Evolutionary conservation across 2,329 filamentous ascomycete genomes (phyloP), one percentile per base, ranked within the genome.

Genomic region (Aspergillus fumigatus): DNA sequence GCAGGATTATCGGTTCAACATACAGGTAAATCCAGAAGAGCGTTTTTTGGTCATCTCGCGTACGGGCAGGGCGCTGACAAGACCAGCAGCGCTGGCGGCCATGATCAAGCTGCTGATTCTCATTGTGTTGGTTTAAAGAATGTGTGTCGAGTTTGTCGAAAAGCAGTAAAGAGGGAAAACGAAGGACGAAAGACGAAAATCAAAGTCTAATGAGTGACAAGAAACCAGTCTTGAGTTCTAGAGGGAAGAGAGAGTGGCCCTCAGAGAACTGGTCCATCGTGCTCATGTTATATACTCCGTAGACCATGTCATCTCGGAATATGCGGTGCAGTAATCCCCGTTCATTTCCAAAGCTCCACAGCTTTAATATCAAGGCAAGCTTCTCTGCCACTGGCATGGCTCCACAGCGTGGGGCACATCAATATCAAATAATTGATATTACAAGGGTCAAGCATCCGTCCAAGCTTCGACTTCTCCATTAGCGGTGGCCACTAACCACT

Each of bases 91-190:
- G 48, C 67, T 66, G 50, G 66, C 66, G 49, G 66, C 68, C 50
- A 70, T 58, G 56, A 69, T 52, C 52, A 70, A 55, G 59, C 60
- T 70, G 55, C 55, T 63, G 52, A 70, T 62, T 62, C 64, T 70
- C 68, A 70, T 70, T 52, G 57, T 66, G 61, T 52, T 38, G 14
- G 32, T 38, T 29, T 51, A 51, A 64, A 60, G 62, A 63, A 62
- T 59, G 66, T 61, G 35, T 60, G 49, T 67, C 58, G 62, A 67
- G 55, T 53, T 65, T 58, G 62, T 65, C 61, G 59, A 59, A 51
- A 19, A 49, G 43, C 29, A 47, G 17, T 49, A 32, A 50, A 59
- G 56, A 10, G 27, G 1, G 4, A 53, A 51, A 54, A 50, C 32
- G 45, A 56, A 54, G 49, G 61, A 65, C 53, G 55, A 62, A 59